Conservation (phyloP, 1,284 basidiomycete genomes). For the Boletus albobrunnescens region DNA sequence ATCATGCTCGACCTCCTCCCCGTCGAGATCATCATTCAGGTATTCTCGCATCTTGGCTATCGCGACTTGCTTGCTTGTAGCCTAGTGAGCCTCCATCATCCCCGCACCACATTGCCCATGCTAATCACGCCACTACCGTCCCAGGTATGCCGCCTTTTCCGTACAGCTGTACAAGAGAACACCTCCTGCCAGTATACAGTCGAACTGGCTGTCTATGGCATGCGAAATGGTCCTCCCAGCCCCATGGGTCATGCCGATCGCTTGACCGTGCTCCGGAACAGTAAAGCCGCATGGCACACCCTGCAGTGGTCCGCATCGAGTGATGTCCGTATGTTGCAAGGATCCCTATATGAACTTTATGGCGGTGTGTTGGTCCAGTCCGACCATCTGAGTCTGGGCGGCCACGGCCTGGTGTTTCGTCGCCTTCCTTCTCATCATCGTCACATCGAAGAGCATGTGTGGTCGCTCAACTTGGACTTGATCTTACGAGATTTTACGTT, state of each 20-base stretch:
- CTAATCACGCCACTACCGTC: not conserved
- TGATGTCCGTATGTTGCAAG: slow-evolving; percentile 38
- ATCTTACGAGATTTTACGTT: slow-evolving; percentile 55
- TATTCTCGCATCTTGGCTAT: slow-evolving; percentile 35
- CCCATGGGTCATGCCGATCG: slow-evolving; percentile 34
- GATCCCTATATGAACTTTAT: slow-evolving; percentile 53
- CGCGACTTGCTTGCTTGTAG: slow-evolving; percentile 38
- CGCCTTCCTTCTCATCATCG: slow-evolving; percentile 49
- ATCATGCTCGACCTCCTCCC: slow-evolving; percentile 28
- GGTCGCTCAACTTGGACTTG: slow-evolving; percentile 43
- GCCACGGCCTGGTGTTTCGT: slow-evolving; percentile 39
- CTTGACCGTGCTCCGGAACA: slow-evolving; percentile 40
- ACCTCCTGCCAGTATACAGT: slow-evolving; percentile 47
- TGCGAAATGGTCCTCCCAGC: slow-evolving; percentile 42
- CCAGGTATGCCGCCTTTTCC: slow-evolving; percentile 47
- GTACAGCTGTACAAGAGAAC: slow-evolving; percentile 36
- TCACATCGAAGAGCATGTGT: slow-evolving; percentile 43
- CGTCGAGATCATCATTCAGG: slow-evolving; percentile 34
- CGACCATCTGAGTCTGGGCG: slow-evolving; percentile 17
- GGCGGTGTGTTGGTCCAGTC: slow-evolving; percentile 56
- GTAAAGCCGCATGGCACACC: slow-evolving; percentile 47
- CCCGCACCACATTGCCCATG: too few species aligned
- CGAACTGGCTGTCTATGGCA: slow-evolving; percentile 49
- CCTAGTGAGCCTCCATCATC: slow-evolving; percentile 18
- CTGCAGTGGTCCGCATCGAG: slow-evolving; percentile 39